Base-by-base conservation (phyloP, 306 rosid genomes). In the Canavalia ensiformis region DNA sequence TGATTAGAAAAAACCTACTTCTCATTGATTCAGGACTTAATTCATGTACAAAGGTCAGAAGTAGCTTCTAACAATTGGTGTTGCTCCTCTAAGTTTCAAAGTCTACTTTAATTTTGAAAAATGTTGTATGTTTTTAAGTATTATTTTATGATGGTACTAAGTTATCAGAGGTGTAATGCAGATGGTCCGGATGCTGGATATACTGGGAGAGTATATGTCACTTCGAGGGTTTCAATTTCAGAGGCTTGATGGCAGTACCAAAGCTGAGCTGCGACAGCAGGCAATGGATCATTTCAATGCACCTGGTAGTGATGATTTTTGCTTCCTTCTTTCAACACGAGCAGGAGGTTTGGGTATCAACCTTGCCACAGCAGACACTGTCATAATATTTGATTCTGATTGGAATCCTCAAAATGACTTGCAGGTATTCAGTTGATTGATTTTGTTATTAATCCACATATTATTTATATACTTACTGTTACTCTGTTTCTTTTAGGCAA, bases 231-330 rank as follows among this genome's bases (percentile, higher is more conserved):
- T 92, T 88, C 97, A 96, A 78, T 93, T 96, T 88, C 99, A 96
- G 82, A 88, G 99, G 86, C 97, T 96, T 70, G 99, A 96, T 87
- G 99, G 99, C 33, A 96, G 99, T 81, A 96, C 99, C 45, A 96
- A 96, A 88, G 90, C 99, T 29, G 99, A 96, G 87, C 73, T 93
- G 75, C 97, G 99, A 25, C 99, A 96, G 69, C 99, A 96, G 88
- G 99, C 99, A 41, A 96, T 96, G 99, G 99, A 96, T 7, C 99
- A 96, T 87, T 96, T 96, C 76, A 96, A 96, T 87, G 99, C 98
- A 42, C 94, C 98, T 83, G 98, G 95, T 46, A 96, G 99, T 85
- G 98, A 96, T 75, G 99, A 96, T 83, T 96, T 96, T 83, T 96
- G 99, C 85, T 96, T 96, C 89, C 99, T 96, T 83, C 99, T 96